phyloP scores from a whole-genome alignment of 2,329 filamentous ascomycete genomes.

The Fusarium robinianum region DNA sequence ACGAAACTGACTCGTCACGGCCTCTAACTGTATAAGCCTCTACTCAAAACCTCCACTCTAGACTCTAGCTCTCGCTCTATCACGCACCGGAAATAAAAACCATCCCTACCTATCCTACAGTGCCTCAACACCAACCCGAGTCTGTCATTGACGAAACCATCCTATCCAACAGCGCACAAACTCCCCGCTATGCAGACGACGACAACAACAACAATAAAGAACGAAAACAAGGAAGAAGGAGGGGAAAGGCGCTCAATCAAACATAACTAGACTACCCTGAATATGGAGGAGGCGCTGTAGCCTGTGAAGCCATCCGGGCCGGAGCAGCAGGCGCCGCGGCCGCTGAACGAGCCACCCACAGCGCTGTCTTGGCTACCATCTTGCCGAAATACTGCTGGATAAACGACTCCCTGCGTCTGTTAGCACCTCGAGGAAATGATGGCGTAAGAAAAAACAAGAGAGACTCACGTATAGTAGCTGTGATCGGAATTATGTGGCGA shows the following conservation, averaged over 20 bases:
- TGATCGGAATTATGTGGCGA: conserved; percentile 76
- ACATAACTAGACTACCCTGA: too few relatives aligned
- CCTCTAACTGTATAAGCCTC: background rate
- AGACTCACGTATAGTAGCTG: conserved; percentile 75
- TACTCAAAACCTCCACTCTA: conserved; percentile 21
- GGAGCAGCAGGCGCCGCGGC: too few relatives aligned
- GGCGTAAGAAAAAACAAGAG: background rate
- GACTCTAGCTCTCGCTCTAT: conserved; percentile 18
- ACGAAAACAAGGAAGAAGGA: background rate
- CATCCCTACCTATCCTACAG: conserved; percentile 1
- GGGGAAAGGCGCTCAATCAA: conserved; percentile 27
- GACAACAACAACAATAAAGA: background rate
- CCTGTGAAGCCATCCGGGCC: conserved; percentile 9
- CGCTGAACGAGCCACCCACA: conserved; percentile 38
- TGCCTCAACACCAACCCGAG: conserved; percentile 3
- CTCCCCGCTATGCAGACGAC: conserved; percentile 23
- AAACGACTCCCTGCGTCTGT: conserved; percentile 66
- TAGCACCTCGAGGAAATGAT: conserved; percentile 29
- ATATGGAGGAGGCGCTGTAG: conserved; percentile 12
- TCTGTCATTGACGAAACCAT: too few relatives aligned
- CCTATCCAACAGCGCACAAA: conserved; percentile 13
- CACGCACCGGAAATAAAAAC: too few relatives aligned
- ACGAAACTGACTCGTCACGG: background rate
- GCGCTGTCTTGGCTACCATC: conserved; percentile 62
- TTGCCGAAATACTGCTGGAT: conserved; percentile 76